phyloP scores from a whole-genome alignment of 2,329 filamentous ascomycete species.

The Xylaria sp. region DNA sequence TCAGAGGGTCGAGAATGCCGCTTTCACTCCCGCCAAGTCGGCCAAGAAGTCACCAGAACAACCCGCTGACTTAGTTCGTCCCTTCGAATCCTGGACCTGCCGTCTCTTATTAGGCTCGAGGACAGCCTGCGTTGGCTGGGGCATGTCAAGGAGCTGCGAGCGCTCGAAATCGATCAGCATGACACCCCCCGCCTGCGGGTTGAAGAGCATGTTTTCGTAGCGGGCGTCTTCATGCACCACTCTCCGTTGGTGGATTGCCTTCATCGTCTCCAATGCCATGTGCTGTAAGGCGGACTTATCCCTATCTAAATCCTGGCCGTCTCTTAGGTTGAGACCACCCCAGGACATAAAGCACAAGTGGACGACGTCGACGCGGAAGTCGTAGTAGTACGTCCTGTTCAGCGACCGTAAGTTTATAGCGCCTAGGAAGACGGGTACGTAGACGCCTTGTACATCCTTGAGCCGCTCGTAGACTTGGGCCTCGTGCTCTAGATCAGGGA shows the following conservation, averaged over 20 bases:
- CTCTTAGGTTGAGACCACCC: slow-evolving; percentile 42
- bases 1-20: slow-evolving; percentile 7
- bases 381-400: slow-evolving; percentile 49
- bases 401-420: slow-evolving; percentile 51
- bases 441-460: slow-evolving; percentile 48
- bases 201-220: slow-evolving; percentile 45
- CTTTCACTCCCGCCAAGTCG: slow-evolving; percentile 21
- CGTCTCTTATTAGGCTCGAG: slow-evolving; percentile 41
- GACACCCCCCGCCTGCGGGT: slow-evolving; percentile 40
- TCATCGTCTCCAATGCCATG: too few relatives aligned
- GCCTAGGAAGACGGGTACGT: slow-evolving; percentile 54
- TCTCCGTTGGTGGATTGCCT: slow-evolving; percentile 42
- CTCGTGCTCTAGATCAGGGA: slow-evolving; percentile 51
- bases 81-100: slow-evolving; percentile 12
- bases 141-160: slow-evolving; percentile 37
- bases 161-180: slow-evolving; percentile 51
- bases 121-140: slow-evolving; percentile 34
- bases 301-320: slow-evolving; percentile 4
- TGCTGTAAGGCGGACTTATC: too few relatives aligned
- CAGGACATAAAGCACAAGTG: slow-evolving; percentile 51
- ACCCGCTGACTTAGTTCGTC: slow-evolving; percentile 14
- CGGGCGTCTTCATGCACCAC: slow-evolving; percentile 45
- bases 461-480: slow-evolving; percentile 50
- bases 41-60: slow-evolving; percentile 15
- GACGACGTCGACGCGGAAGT: slow-evolving; percentile 47